phyloP scores from a whole-genome alignment of 1,284 basidiomycete species.

The Cerrena zonata region DNA sequence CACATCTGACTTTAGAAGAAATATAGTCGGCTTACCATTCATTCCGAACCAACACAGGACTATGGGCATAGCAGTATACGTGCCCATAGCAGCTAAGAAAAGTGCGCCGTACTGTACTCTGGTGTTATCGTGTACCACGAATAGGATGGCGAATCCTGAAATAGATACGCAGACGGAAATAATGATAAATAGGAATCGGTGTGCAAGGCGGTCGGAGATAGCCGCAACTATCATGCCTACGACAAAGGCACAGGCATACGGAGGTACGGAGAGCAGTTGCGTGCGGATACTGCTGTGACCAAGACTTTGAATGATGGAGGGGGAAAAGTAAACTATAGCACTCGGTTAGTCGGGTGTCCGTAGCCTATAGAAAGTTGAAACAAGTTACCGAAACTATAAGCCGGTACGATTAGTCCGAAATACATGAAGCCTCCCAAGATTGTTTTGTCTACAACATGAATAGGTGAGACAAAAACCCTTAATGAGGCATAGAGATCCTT shows the following conservation, averaged over 20 bases:
- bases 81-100: constrained; percentile 27
- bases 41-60: constrained; percentile 31
- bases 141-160: constrained; percentile 26
- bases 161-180: constrained; percentile 19
- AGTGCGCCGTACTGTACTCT: constrained; percentile 28
- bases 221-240: constrained; percentile 26
- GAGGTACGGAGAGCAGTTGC: constrained; percentile 50
- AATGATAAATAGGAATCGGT: constrained; percentile 26
- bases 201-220: constrained; percentile 21
- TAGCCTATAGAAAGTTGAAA: too few relatives aligned
- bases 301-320: constrained; percentile 33
- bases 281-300: constrained; percentile 39
- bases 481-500: neutral
- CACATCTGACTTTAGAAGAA: neutral
- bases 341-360: too few relatives aligned
- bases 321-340: constrained; percentile 28
- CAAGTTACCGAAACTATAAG: constrained; percentile 26
- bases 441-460: constrained; percentile 22
- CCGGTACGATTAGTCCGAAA: constrained; percentile 28
- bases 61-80: constrained; percentile 28
- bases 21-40: constrained; percentile 19
- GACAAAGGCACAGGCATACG: constrained; percentile 33
- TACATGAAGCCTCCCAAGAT: constrained; percentile 30
- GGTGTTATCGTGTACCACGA: constrained; percentile 23
- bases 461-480: neutral